Base-by-base conservation (phyloP, 257 asterid genomes). In the Echium plantagineum region DNA sequence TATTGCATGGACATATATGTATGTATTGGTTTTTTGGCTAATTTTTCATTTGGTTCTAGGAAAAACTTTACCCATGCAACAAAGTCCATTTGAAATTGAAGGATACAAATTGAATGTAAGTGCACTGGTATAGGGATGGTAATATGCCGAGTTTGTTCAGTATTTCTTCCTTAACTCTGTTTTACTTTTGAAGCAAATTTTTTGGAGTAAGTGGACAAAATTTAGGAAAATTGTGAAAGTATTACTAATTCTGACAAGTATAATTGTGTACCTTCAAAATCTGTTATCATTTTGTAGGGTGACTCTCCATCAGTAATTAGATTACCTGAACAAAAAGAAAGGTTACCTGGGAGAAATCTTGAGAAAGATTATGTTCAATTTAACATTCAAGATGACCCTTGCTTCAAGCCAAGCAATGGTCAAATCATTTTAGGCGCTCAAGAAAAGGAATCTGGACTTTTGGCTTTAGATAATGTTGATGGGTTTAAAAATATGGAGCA, bases 91-190 rank as follows among this genome's bases (percentile, higher is more conserved):
- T 64, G 82, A 80, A 66, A 61, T 64, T 69, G 61, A 72, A 67
- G 73, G 78, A 55, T 69, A 61, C 69, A 65, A 60, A 63, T 52
- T 63, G 61, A 65, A 63, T 74, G 97, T 84, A 81, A 83, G 97
- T 67, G 55, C 62, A 57, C 31, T 60, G 49, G 9, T 56, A 31
- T 63, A 6, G 55, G 54, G 31, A 54, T 46, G 59, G 19, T 7
- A 46, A 66, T 3, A 19, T 60, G 32, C 31, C 19, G 57, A n/a
- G 21, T 9, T 53, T 53, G 7, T 0, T n/a, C n/a, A 53, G 57
- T 21, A 53, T 53, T 42, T 42, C 49, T 12, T 42, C 17, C 12
- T 42, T 42, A 12, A 42, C 49, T 42, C 1, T 42, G 15, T 42
- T 42, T 13, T 42, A 42, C 49, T 10, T 35, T 35, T 35, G 6